Conservation (phyloP, 345 rosid genomes). For the Triadica sebifera region DNA sequence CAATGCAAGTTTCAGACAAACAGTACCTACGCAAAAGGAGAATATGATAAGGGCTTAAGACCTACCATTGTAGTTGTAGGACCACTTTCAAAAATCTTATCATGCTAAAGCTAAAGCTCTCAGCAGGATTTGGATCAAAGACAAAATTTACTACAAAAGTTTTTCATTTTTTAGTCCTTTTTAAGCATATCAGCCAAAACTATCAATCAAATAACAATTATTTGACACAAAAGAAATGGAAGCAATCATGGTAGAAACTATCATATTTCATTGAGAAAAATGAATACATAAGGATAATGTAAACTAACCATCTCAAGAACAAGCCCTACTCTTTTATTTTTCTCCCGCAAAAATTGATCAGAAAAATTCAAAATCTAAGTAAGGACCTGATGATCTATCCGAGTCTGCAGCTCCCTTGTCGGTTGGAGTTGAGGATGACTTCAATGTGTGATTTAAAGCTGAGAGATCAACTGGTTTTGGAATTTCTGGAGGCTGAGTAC, state of each 20-base stretch:
- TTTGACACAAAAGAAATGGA: conserved; percentile 4
- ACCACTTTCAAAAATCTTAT: neutral
- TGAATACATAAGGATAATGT: conserved; percentile 24
- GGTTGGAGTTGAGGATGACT: conserved; percentile 43
- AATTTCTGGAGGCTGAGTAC: conserved; percentile 66
- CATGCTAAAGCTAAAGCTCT: conserved; percentile 5
- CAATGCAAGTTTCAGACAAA: conserved; percentile 18
- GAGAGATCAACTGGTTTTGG: conserved; percentile 61
- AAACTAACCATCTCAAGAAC: conserved; percentile 18
- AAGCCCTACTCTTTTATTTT: conserved; percentile 19
- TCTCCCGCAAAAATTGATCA: conserved; percentile 30
- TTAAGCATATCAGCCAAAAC: neutral
- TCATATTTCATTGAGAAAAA: conserved; percentile 22
- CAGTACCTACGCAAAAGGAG: conserved; percentile 7
- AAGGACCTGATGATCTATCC: conserved; percentile 66
- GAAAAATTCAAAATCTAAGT: conserved; percentile 75
- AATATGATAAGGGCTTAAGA: conserved; percentile 15
- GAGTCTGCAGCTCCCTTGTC: conserved; percentile 53
- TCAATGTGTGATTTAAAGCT: conserved; percentile 36
- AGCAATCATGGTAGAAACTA: conserved; percentile 7
- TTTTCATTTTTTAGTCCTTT: conserved; percentile 12
- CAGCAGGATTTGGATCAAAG: neutral
- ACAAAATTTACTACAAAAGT: conserved; percentile 23
- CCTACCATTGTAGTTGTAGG: conserved; percentile 24
- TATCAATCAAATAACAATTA: neutral